A percentile compares a stretch with the other conserved stretches of the same genome.
These are phyloP conservation scores for Candida ovalis DNA, from an alignment of 805 yeast species.

Conservation along the genomic window DNA sequence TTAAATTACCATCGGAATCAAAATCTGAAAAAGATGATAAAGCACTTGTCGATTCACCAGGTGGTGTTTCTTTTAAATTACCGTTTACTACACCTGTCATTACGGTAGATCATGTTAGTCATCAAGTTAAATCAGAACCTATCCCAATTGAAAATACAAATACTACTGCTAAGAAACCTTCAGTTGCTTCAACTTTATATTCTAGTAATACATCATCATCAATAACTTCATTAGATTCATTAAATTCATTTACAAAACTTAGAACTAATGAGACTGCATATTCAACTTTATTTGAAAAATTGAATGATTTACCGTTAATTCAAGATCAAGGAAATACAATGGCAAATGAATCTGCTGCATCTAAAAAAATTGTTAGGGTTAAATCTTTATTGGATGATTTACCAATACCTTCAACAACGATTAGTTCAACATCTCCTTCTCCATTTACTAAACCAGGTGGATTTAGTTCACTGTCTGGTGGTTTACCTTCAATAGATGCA, in stretches of 20 bases:
- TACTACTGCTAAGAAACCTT: constrained; percentile 6
- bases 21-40: background rate
- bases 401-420: constrained; percentile 5
- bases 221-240: constrained; percentile 13
- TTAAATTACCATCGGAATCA: background rate
- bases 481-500: background rate
- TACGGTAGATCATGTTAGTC: constrained; percentile 10
- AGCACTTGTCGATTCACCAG: constrained; percentile 10
- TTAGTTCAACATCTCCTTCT: constrained; percentile 3
- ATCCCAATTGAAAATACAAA: constrained; percentile 1
- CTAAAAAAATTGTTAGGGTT: constrained; percentile 16
- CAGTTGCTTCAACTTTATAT: constrained; percentile 8
- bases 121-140: background rate
- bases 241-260: constrained; percentile 12
- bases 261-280: constrained; percentile 22
- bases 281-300: constrained; percentile 20
- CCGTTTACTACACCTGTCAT: constrained; percentile 21
- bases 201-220: constrained; percentile 9
- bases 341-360: constrained; percentile 10
- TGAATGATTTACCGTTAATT: constrained; percentile 24
- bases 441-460: constrained; percentile 1
- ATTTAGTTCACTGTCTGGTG: background rate
- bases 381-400: constrained; percentile 22
- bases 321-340: constrained; percentile 18
- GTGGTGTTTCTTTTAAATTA: constrained; percentile 20